phyloP scores from a whole-genome alignment of 805 yeast genomes.

The Candida awuae region DNA sequence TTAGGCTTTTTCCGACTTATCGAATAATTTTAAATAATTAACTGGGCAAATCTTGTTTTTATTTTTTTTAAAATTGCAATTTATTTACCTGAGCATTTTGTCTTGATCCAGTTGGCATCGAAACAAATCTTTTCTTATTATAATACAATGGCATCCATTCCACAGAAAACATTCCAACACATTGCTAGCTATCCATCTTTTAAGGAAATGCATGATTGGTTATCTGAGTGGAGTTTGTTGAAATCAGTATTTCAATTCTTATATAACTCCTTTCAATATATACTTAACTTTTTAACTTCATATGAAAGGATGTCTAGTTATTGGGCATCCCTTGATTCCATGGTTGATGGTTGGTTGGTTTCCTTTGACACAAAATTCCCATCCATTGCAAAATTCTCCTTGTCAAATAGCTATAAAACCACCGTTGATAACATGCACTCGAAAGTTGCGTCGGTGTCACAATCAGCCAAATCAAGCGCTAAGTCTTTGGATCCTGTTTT shows the following conservation, averaged over 20 bases:
- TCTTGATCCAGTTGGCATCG: too few species aligned
- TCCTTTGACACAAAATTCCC: constrained; percentile 28
- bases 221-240: constrained; percentile 15
- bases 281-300: constrained; percentile 14
- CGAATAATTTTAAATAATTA: too few species aligned
- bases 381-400: constrained; percentile 19
- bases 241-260: constrained; percentile 15
- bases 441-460: neutral
- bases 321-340: constrained; percentile 21
- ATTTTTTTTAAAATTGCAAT: too few species aligned
- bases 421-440: neutral
- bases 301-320: constrained; percentile 16
- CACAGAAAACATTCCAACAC: constrained; percentile 18
- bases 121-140: neutral
- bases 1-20: too few species aligned
- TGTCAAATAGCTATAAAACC: constrained; percentile 11
- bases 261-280: constrained; percentile 9
- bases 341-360: constrained; percentile 17
- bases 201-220: constrained; percentile 17
- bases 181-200: constrained; percentile 27
- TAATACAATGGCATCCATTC: neutral
- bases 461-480: neutral
- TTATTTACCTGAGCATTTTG: too few species aligned
- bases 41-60: too few species aligned
- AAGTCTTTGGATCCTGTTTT: constrained; percentile 22